Evolutionary conservation across 768 basidiomycete genomes (phyloP), one percentile per base, ranked within the genome.

Genomic region (Lactifluus piperatus): DNA sequence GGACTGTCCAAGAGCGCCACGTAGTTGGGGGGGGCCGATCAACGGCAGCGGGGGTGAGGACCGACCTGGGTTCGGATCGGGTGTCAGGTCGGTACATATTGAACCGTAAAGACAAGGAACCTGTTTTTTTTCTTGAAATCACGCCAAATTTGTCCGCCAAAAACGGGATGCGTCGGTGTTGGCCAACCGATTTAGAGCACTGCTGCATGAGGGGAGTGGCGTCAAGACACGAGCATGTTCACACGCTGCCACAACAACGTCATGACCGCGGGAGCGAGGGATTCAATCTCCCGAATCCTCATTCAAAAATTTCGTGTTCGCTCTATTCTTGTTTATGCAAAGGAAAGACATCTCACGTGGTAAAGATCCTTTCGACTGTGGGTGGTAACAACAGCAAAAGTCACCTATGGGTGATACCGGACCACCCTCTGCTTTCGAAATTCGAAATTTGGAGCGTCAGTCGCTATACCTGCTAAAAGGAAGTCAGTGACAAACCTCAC

Each of bases 381-480:
- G 16, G 43, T 36, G n/a, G 29, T 16, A 13, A 11, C 37, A 39
- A 39, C 11, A 39, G 26, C 13, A 14, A 13, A 14, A 22, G n/a
- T 27, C 34, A 34, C 27, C n/a, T 1, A 18, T 22, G 20, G 55
- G n/a, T 16, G 37, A 9, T 18, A 27, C 14, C 36, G 24, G 44
- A 18, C 27, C 27, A 0, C n/a, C 26, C 9, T 39, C 9, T 39
- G n/a, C 3, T 22, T 45, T 54, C 41, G 29, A 14, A 44, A 30
- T 4, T 32, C 24, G n/a, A 27, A 53, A 30, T 44, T 48, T 7
- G 24, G 45, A 26, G 29, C 18, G 22, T 37, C 5, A 30, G 13
- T 53, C 32, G 43, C 47, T 39, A 18, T 30, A 13, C 27, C 36
- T 56, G 48, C 49, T 43, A 51, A 55, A 54, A 56, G 34, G 49